Percentiles rank a stretch among this genome's conserved stretches.
These are phyloP conservation scores for Onygenales sp. DNA, from an alignment of 2,329 filamentous ascomycete species.

Conservation along the genomic window DNA sequence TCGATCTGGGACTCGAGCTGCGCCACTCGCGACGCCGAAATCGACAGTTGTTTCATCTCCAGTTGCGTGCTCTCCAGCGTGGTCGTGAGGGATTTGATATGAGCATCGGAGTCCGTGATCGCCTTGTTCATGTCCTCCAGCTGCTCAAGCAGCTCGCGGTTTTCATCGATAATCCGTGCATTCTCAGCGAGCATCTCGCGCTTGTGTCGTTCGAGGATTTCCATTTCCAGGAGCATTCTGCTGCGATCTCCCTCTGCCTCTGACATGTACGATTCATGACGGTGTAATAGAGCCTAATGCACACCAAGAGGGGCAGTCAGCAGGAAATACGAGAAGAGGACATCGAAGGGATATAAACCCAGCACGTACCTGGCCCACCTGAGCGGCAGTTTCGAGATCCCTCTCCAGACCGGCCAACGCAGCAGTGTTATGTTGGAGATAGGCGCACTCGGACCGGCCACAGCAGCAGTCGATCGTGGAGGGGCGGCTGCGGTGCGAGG, in stretches of 20 bases:
- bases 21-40: constrained; percentile 63
- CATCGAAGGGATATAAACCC: background rate
- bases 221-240: constrained; percentile 63
- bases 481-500: constrained; percentile 3
- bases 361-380: constrained; percentile 72
- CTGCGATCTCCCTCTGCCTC: constrained; percentile 79
- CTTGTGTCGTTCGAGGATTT: constrained; percentile 66
- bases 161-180: constrained; percentile 69
- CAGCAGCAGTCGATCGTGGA: constrained; percentile 61
- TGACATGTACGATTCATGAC: constrained; percentile 90
- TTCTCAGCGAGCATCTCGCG: constrained; percentile 66
- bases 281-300: constrained; percentile 71
- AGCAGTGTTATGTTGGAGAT: constrained; percentile 68
- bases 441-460: constrained; percentile 67
- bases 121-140: constrained; percentile 73
- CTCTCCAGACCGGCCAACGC: constrained; percentile 74
- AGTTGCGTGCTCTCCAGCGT: constrained; percentile 69
- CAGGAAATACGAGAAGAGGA: background rate
- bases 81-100: constrained; percentile 66
- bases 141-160: constrained; percentile 68
- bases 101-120: constrained; percentile 69
- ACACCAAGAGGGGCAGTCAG: constrained; percentile 12
- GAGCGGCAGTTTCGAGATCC: constrained; percentile 76
- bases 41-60: constrained; percentile 64
- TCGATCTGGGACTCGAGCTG: constrained; percentile 72